Base-by-base conservation (phyloP, 371 early-diverging fungal genomes). In the Phascolomyces articulosus region DNA sequence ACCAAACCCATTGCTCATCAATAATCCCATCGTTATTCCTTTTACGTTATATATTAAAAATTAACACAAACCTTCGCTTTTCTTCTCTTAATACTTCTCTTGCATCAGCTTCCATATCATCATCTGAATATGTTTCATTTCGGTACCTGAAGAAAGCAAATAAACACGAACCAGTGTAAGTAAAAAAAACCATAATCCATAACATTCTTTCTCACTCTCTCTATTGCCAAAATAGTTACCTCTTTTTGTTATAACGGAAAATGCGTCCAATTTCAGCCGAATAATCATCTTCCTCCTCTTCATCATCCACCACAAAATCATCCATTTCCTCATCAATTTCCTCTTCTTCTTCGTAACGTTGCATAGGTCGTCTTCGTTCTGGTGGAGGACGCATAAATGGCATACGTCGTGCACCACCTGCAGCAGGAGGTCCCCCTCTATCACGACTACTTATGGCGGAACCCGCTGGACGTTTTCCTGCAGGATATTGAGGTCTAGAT, bases 91-190 rank as follows among this genome's bases (percentile, higher is more conserved):
- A 63, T 6, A 87, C 79, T 55, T 87, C 85, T 23, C 79, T 69
- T 18, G 87, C 77, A 61, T 82, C 69, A 7, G 84, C 87, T 60
- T 87, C 87, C 87, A 87, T 87, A 69, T 87, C 86, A 53, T 82
- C 83, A 63, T 86, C 87, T 15, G 87, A 87, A 40, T 65, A 79
- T 23, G 71, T 68, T 27, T 87, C 87, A 63, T 83, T 73, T 4
- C 71, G 72, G 62, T 82, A 85, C 54, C 85, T 82, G 74, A 58
- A 53, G n/a, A 23, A 38, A 3, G 47, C 40, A 40, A 21, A 27
- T 4, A 1, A 21, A 58, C 6, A 21, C 1, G 10, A 20, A 21
- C 16, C 23, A 13, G 16, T 34, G n/a, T n/a, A 40, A 24, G 11
- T 23, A 2, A 13, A 0, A 28, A 28, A 4, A 28, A 24, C 21